Evolutionary conservation across 2,329 filamentous ascomycete genomes (phyloP).

Genomic region (Fusarium praegraminearum): DNA sequence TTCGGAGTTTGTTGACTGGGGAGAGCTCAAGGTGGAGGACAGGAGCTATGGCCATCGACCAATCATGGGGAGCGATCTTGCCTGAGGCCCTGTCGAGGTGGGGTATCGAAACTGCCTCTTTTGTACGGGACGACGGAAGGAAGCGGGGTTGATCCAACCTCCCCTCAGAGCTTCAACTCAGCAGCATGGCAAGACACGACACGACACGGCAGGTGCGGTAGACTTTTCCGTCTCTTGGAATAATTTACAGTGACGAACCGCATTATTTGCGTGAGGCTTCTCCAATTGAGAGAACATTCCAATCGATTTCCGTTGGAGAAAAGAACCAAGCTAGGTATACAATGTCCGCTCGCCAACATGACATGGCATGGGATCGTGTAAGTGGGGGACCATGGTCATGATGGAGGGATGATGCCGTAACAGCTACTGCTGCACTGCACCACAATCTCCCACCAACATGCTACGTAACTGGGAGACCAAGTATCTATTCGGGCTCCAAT

Average conservation of each 20-base stretch:
- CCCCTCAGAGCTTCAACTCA: constrained; percentile 7
- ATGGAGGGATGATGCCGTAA: constrained; percentile 32
- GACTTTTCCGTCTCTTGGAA: constrained; percentile 21
- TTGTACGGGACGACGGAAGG: constrained; percentile 5
- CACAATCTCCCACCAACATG: not conserved
- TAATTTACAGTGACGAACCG: not conserved
- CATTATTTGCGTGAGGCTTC: not conserved
- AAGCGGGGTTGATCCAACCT: constrained; percentile 30
- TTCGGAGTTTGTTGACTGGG: constrained; percentile 43
- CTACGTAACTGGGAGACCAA: constrained; percentile 1
- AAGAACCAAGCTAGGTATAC: constrained; percentile 14
- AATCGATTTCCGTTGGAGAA: constrained; percentile 20
- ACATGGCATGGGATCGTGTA: constrained; percentile 17
- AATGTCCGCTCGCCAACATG: constrained; percentile 15
- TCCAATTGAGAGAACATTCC: constrained; percentile 17
- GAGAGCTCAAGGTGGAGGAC: constrained; percentile 25
- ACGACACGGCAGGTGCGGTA: constrained; percentile 33
- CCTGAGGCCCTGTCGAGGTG: constrained; percentile 18
- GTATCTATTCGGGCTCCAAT: constrained; percentile 9
- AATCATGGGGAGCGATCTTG: constrained; percentile 14
- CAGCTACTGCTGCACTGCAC: constrained; percentile 3
- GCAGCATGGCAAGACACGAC: not conserved
- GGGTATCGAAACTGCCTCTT: constrained; percentile 28
- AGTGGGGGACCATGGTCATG: constrained; percentile 26
- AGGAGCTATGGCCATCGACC: constrained; percentile 9